Conservation (phyloP, 306 rosid genomes). For the Castanea crenata region DNA sequence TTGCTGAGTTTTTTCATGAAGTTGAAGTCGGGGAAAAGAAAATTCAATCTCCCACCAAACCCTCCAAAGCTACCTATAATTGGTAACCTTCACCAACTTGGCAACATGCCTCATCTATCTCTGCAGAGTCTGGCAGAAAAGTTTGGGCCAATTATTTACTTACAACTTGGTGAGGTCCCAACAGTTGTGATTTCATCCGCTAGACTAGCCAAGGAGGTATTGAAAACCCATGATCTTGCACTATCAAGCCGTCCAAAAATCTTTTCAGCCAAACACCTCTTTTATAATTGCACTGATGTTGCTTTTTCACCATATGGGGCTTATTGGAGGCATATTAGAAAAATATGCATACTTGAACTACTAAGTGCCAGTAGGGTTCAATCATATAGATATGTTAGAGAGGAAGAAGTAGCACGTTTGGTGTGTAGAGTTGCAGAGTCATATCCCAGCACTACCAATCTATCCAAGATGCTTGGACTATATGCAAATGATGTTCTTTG, state of each 20-base stretch:
- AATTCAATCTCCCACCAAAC: constrained; percentile 43
- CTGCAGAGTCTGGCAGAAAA: constrained; percentile 37
- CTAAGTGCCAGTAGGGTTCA: constrained; percentile 52
- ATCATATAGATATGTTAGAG: constrained; percentile 36
- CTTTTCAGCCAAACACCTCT: constrained; percentile 50
- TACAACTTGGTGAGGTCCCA: constrained; percentile 63
- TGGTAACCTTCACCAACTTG: constrained; percentile 57
- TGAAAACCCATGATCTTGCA: constrained; percentile 64
- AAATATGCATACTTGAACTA: constrained; percentile 56
- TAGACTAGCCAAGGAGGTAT: constrained; percentile 49
- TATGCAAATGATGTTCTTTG: constrained; percentile 65
- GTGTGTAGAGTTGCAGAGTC: constrained; percentile 31
- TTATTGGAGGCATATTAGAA: constrained; percentile 60
- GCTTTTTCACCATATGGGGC: constrained; percentile 55
- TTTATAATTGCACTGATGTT: constrained; percentile 55
- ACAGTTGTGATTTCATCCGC: constrained; percentile 66
- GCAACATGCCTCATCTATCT: constrained; percentile 44
- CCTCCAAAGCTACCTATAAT: constrained; percentile 53
- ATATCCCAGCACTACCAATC: constrained; percentile 34
- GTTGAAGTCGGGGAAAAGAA: constrained; percentile 22
- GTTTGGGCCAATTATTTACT: constrained; percentile 45
- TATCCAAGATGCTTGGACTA: constrained; percentile 42
- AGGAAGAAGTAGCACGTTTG: constrained; percentile 53
- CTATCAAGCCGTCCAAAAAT: constrained; percentile 44
- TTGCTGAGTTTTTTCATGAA: constrained; percentile 21